A percentile compares a stretch with the other conserved stretches of the same genome.
These are phyloP conservation scores for Candida rishiriensis DNA, from an alignment of 805 yeast species.

Conservation along the genomic window DNA sequence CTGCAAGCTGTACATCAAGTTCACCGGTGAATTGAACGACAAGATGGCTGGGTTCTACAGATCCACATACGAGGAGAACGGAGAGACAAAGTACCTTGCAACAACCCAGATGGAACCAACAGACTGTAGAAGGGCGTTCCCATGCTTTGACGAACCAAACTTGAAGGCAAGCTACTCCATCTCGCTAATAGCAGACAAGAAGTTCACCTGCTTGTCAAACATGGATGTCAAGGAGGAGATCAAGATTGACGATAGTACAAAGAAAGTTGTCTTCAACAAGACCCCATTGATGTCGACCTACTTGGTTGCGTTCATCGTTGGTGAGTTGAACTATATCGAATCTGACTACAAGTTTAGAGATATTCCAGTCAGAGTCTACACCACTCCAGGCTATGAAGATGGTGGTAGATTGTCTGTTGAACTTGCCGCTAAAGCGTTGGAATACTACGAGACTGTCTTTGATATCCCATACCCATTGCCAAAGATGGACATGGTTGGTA, in stretches of 20 bases:
- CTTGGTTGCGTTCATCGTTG: slow-evolving; percentile 54
- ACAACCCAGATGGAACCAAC: slow-evolving; percentile 63
- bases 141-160: slow-evolving; percentile 55
- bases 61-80: slow-evolving; percentile 43
- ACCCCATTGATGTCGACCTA: slow-evolving; percentile 56
- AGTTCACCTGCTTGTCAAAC: slow-evolving; percentile 43
- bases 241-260: slow-evolving; percentile 10
- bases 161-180: slow-evolving; percentile 54
- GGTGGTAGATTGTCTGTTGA: slow-evolving; percentile 46
- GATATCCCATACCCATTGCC: slow-evolving; percentile 70
- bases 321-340: slow-evolving; percentile 53
- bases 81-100: slow-evolving; percentile 40
- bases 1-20: slow-evolving; percentile 32
- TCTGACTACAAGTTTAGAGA: slow-evolving; percentile 41
- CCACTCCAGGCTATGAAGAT: slow-evolving; percentile 44
- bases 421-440: slow-evolving; percentile 49
- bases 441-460: slow-evolving; percentile 46
- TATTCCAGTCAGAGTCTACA: slow-evolving; percentile 49
- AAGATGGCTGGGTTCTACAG: slow-evolving; percentile 58
- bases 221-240: slow-evolving; percentile 37
- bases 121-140: slow-evolving; percentile 57
- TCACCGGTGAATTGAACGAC: slow-evolving; percentile 43
- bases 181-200: slow-evolving; percentile 31
- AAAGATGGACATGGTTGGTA: slow-evolving; percentile 76
- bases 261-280: slow-evolving; percentile 37